Conservation (phyloP, 1,284 basidiomycete species). For the Wolfiporia cocos region DNA sequence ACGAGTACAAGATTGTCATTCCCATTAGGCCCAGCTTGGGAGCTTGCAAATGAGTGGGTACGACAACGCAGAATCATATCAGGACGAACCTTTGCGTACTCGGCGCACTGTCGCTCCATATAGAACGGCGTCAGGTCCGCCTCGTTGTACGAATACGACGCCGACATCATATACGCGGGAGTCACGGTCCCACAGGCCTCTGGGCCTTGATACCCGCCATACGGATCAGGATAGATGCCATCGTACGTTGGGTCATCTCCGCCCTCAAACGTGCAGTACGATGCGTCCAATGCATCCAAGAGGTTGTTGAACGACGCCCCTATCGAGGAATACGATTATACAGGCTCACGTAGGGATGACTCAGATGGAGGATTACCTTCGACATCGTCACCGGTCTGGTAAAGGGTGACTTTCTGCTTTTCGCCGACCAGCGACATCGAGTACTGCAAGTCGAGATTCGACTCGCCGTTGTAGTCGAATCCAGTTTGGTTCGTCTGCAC, state of each 20-base stretch:
- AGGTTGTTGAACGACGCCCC: constrained; percentile 41
- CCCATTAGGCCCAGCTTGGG: constrained; percentile 20
- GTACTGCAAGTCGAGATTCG: constrained; percentile 39
- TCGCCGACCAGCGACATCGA: constrained; percentile 30
- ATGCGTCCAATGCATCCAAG: constrained; percentile 40
- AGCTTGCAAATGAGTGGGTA: not conserved
- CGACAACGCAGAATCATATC: not conserved
- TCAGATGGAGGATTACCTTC: no score
- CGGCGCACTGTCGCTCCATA: constrained; percentile 45
- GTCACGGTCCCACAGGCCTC: constrained; percentile 46
- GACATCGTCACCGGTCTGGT: constrained; percentile 27
- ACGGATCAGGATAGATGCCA: constrained; percentile 17
- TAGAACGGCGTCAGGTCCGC: constrained; percentile 36
- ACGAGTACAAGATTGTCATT: constrained; percentile 16
- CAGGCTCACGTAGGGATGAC: no score
- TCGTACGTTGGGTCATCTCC: constrained; percentile 44
- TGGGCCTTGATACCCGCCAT: constrained; percentile 21
- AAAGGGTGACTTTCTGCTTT: constrained; percentile 32
- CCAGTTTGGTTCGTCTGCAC: constrained; percentile 18
- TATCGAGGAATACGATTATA: constrained; percentile 11
- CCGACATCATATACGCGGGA: constrained; percentile 47
- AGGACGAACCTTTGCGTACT: constrained; percentile 37
- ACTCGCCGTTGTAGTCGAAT: constrained; percentile 40
- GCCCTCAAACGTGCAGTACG: constrained; percentile 56
- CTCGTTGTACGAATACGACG: constrained; percentile 46